Percentiles rank a stretch among this genome's conserved stretches.
phyloP scores from a whole-genome alignment of 306 rosid species.

The Aeschynomene evenia region DNA sequence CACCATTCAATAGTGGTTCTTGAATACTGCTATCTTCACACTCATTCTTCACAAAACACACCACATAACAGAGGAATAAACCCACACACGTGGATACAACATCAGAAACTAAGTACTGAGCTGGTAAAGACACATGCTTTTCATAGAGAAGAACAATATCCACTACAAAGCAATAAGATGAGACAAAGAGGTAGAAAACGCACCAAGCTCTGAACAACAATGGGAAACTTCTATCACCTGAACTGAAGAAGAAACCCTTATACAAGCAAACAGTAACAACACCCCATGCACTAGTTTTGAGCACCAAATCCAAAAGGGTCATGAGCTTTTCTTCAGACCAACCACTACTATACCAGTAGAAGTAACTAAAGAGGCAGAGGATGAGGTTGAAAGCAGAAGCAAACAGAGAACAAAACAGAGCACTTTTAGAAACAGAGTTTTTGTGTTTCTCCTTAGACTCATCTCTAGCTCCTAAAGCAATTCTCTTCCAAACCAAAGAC shows the following conservation, averaged over 20 bases:
- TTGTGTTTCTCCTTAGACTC: constrained; percentile 24
- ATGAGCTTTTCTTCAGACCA: constrained; percentile 40
- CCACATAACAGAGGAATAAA: constrained; percentile 40
- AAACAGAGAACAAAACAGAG: constrained; percentile 36
- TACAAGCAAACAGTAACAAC: constrained; percentile 30
- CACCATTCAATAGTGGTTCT: constrained; percentile 47
- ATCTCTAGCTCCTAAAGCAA: background rate
- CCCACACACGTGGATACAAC: constrained; percentile 31
- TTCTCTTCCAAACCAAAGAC: constrained; percentile 29
- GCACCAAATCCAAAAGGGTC: constrained; percentile 42
- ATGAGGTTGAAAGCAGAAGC: constrained; percentile 32
- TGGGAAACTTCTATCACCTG: constrained; percentile 29
- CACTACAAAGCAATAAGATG: constrained; percentile 31
- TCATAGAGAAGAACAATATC: constrained; percentile 37
- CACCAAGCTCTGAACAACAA: constrained; percentile 47
- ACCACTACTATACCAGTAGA: constrained; percentile 34
- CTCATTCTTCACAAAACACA: constrained; percentile 37
- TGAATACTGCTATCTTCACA: constrained; percentile 22
- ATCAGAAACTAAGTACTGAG: constrained; percentile 40
- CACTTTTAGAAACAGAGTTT: background rate
- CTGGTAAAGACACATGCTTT: constrained; percentile 9
- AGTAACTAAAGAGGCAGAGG: constrained; percentile 25
- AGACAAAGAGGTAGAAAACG: constrained; percentile 34
- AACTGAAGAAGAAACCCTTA: constrained; percentile 27
- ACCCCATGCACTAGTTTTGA: constrained; percentile 44